phyloP scores from a whole-genome alignment of 345 rosid species.

The Lepidium didymum region DNA sequence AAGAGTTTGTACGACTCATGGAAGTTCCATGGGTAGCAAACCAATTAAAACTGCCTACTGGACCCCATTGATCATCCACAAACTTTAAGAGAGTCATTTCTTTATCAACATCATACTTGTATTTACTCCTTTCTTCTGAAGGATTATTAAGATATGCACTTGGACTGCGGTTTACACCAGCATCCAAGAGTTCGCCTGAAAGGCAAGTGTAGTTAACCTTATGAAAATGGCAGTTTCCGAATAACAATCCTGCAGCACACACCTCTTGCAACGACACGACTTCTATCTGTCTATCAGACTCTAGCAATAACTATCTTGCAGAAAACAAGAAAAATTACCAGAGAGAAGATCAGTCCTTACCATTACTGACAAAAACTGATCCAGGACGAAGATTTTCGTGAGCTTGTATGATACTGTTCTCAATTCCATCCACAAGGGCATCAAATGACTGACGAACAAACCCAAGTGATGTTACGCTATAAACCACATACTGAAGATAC shows the following conservation, averaged over 20 bases:
- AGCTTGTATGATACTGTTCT: conserved; percentile 77
- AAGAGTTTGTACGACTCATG: conserved; percentile 92
- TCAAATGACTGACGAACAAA: conserved; percentile 95
- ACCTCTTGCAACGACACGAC: neutral
- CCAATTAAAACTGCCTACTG: conserved; percentile 96
- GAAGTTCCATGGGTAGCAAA: conserved; percentile 99
- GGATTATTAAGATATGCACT: conserved; percentile 96
- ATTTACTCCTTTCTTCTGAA: conserved; percentile 56
- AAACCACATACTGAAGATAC: conserved; percentile 85
- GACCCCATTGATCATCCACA: conserved; percentile 86
- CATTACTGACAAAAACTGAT: conserved; percentile 65
- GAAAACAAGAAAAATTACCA: neutral
- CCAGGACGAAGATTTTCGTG: conserved; percentile 89
- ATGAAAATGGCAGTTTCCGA: neutral
- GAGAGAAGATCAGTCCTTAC: conserved; percentile 30
- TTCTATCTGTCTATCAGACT: neutral
- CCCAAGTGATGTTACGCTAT: conserved; percentile 86
- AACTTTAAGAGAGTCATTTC: conserved; percentile 97
- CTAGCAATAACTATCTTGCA: neutral
- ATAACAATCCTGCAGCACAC: neutral
- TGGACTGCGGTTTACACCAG: conserved; percentile 94
- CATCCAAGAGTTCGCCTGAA: conserved; percentile 85
- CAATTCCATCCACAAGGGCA: conserved; percentile 91
- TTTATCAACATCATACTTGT: conserved; percentile 80
- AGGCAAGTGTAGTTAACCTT: conserved; percentile 15